These are phyloP conservation scores for Stevia rebaudiana DNA, from an alignment of 140 eudicot genomes.

Conservation along the genomic window DNA sequence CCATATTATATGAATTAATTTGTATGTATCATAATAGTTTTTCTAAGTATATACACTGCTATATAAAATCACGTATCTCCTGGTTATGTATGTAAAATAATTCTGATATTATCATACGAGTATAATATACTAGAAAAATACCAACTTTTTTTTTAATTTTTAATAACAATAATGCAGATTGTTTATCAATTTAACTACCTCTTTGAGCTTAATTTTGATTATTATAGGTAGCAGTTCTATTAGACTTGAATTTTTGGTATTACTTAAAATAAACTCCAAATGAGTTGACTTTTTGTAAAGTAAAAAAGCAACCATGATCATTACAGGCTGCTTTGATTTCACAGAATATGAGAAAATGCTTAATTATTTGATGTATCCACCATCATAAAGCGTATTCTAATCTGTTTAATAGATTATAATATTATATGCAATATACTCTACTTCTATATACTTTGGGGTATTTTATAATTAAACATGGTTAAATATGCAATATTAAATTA, in stretches of 20 bases:
- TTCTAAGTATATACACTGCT: not conserved
- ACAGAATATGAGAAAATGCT: slow-evolving; percentile 3
- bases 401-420: not conserved
- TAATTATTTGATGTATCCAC: slow-evolving; percentile 13
- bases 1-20: too few relatives aligned
- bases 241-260: not conserved
- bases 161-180: not conserved
- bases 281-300: slow-evolving; percentile 37
- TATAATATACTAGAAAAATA: too few relatives aligned
- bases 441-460: too few relatives aligned
- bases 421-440: too few relatives aligned
- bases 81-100: not conserved
- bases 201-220: not conserved
- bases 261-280: not conserved
- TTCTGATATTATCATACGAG: too few relatives aligned
- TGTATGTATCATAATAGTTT: too few relatives aligned
- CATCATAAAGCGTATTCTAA: slow-evolving; percentile 1
- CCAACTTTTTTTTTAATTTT: too few relatives aligned
- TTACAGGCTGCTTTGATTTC: slow-evolving; percentile 34
- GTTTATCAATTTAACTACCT: not conserved
- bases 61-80: not conserved
- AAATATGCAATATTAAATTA: too few relatives aligned
- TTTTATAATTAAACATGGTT: not conserved
- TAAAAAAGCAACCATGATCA: slow-evolving; percentile 26
- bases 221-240: not conserved